Conservation (phyloP, 2,329 filamentous ascomycete genomes). For the Zymoseptoria ardabiliae region DNA sequence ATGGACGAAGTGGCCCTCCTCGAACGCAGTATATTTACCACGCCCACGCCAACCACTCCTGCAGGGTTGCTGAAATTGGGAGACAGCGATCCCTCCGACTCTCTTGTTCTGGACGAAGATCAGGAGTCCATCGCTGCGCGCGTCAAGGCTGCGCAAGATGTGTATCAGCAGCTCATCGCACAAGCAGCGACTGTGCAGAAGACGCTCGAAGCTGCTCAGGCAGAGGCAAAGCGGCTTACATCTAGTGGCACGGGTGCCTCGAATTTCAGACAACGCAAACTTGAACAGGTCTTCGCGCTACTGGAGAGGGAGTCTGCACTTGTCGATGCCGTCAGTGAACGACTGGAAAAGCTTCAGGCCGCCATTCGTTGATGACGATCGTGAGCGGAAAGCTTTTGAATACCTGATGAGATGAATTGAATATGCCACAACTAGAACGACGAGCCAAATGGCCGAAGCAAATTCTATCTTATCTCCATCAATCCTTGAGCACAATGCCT, state of each 20-base stretch:
- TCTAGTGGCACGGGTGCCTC: slow-evolving; percentile 49
- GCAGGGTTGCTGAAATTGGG: slow-evolving; percentile 26
- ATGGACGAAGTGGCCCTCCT: slow-evolving; percentile 47
- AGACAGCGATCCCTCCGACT: slow-evolving; percentile 15
- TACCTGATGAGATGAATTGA: background rate
- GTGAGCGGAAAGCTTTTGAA: background rate
- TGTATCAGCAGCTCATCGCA: slow-evolving; percentile 23
- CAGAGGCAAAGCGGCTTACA: slow-evolving; percentile 24
- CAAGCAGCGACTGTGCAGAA: slow-evolving; percentile 24
- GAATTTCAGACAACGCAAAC: slow-evolving; percentile 52
- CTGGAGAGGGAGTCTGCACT: slow-evolving; percentile 61
- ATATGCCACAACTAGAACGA: background rate
- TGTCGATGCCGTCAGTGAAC: slow-evolving; percentile 58
- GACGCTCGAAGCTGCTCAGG: slow-evolving; percentile 25
- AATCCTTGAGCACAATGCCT: background rate
- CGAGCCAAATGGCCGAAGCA: background rate
- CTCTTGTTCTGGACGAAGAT: slow-evolving; percentile 1
- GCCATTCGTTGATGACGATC: background rate
- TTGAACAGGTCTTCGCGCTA: slow-evolving; percentile 56
- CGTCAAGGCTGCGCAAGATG: slow-evolving; percentile 19
- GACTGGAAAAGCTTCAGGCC: slow-evolving; percentile 49
- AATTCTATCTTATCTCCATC: background rate
- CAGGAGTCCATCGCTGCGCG: slow-evolving; percentile 15
- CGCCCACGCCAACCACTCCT: slow-evolving; percentile 10
- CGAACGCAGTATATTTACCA: slow-evolving; percentile 24